Percentiles rank a stretch among this genome's conserved stretches.
Evolutionary conservation across 257 asterid species (phyloP).

Genomic region (Primulina tabacum): DNA sequence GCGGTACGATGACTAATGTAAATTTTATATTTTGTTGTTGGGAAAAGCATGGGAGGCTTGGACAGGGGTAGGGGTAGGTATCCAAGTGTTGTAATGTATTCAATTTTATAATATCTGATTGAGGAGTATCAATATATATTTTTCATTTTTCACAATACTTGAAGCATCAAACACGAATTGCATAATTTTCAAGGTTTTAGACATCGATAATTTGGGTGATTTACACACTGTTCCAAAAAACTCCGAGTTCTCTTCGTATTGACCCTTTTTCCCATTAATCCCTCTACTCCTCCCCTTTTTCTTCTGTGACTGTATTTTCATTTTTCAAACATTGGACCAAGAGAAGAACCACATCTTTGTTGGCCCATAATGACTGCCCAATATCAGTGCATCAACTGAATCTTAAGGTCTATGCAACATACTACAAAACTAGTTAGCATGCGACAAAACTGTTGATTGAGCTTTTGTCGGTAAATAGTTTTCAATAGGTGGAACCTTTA

Average conservation of each 20-base stretch:
- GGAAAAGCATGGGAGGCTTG: background rate
- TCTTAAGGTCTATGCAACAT: slow-evolving; percentile 2
- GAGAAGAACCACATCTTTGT: background rate
- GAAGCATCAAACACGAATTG: background rate
- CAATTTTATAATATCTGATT: background rate
- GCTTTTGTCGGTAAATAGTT: background rate
- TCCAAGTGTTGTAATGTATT: background rate
- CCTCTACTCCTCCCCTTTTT: background rate
- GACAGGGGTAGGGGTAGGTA: background rate
- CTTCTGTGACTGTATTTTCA: background rate
- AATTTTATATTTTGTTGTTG: background rate
- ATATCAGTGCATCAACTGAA: background rate
- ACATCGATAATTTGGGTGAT: slow-evolving; percentile 45
- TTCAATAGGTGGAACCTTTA: background rate
- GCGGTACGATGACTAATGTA: background rate
- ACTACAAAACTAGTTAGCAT: background rate
- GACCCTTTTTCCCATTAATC: background rate
- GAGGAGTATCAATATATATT: background rate
- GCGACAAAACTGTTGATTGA: too few species aligned
- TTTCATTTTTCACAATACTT: background rate
- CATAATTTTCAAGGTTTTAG: background rate
- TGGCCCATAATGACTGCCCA: background rate
- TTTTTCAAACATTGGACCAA: background rate
- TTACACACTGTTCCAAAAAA: slow-evolving; percentile 24
- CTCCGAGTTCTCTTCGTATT: background rate